Evolutionary conservation across 805 yeast species (phyloP).

Genomic region (Spathaspora gorwiae): DNA sequence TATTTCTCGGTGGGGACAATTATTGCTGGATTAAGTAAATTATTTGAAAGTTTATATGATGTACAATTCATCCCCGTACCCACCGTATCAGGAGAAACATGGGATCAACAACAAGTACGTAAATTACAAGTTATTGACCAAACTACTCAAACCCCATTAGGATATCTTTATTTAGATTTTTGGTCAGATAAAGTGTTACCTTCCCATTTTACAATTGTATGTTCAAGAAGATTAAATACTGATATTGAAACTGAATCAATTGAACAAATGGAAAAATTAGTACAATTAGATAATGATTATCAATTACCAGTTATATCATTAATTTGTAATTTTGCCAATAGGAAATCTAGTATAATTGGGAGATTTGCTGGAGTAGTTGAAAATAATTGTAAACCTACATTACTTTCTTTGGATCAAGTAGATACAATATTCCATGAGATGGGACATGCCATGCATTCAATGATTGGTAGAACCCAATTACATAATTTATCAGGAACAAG

Average conservation of each 20-base stretch:
- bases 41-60: constrained; percentile 72
- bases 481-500: constrained; percentile 95
- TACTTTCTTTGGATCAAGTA: constrained; percentile 70
- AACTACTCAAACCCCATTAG: constrained; percentile 54
- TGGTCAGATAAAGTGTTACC: constrained; percentile 79
- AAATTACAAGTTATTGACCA: constrained; percentile 67
- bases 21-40: constrained; percentile 70
- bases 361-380: constrained; percentile 23
- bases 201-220: constrained; percentile 93
- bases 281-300: constrained; percentile 40
- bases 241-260: constrained; percentile 31
- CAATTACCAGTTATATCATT: constrained; percentile 89
- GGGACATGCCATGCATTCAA: constrained; percentile 99
- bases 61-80: constrained; percentile 66
- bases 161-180: constrained; percentile 82
- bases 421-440: constrained; percentile 96
- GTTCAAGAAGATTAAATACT: constrained; percentile 74
- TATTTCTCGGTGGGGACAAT: constrained; percentile 85
- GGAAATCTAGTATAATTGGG: constrained; percentile 20
- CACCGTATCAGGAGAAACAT: constrained; percentile 69
- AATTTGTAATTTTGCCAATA: constrained; percentile 68
- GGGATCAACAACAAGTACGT: constrained; percentile 78
- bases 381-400: constrained; percentile 37
- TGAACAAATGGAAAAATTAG: constrained; percentile 18
- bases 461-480: constrained; percentile 85